Evolutionary conservation across 306 rosid species (phyloP).

Genomic region (Hylodesmum podocarpum): DNA sequence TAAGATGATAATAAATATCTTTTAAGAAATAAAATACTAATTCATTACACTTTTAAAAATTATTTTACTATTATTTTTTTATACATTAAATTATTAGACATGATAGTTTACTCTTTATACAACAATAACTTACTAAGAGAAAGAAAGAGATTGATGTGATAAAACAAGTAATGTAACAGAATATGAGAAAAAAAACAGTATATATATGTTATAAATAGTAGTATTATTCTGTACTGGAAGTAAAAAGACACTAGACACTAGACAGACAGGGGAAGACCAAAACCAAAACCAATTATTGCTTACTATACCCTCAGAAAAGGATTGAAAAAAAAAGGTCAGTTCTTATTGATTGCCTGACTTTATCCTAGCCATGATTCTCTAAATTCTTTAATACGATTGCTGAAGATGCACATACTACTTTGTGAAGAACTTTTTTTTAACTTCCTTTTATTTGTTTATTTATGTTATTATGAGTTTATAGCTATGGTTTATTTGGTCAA

Average conservation of each 20-base stretch:
- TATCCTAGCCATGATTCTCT: neutral
- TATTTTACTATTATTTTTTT: no score
- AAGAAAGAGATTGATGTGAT: neutral
- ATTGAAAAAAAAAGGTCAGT: neutral
- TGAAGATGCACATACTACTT: neutral
- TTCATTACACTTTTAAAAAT: no score
- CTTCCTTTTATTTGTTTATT: neutral
- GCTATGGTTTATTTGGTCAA: neutral
- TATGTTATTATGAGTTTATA: neutral
- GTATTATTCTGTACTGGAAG: neutral
- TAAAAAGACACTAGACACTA: constrained; percentile 6
- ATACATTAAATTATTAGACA: no score
- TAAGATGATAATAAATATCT: no score
- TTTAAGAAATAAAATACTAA: no score
- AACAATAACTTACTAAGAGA: neutral
- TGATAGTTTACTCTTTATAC: no score
- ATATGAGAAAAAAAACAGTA: neutral
- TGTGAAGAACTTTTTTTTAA: neutral
- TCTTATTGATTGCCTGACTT: neutral
- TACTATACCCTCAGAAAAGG: neutral
- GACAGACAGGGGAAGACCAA: constrained; percentile 15
- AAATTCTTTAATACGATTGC: neutral
- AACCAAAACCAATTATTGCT: neutral
- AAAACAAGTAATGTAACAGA: neutral
- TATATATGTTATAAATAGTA: neutral